A percentile compares a stretch with the other conserved stretches of the same genome.
phyloP scores from a whole-genome alignment of 2,329 filamentous ascomycete species.

The Colletotrichum navitas region DNA sequence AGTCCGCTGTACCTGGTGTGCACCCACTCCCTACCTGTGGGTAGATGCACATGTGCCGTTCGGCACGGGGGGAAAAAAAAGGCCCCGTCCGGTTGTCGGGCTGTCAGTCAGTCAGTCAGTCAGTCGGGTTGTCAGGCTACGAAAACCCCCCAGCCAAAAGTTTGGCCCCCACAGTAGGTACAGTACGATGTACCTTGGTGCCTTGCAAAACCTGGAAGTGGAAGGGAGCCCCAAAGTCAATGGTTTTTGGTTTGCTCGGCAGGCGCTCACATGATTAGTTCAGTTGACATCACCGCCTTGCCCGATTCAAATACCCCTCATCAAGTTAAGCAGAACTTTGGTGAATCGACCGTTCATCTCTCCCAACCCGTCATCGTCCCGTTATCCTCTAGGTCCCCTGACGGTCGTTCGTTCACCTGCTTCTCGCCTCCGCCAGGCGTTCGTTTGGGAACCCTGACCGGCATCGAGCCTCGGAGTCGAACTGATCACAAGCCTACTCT shows the following conservation, averaged over 20 bases:
- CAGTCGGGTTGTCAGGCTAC: background rate
- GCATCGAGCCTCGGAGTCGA: constrained; percentile 1
- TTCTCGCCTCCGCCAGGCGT: constrained; percentile 15
- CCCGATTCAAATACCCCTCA: constrained; percentile 2
- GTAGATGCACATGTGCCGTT: too few species aligned
- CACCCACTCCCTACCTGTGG: too few species aligned
- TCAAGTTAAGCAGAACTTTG: background rate
- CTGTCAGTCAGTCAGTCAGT: too few species aligned
- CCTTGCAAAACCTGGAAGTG: constrained; percentile 1
- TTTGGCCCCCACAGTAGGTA: constrained; percentile 14
- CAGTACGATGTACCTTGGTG: background rate
- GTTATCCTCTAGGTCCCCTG: constrained; percentile 11
- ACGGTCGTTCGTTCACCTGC: background rate
- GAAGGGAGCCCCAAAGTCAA: background rate
- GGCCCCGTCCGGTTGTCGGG: background rate
- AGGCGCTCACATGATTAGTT: constrained; percentile 18
- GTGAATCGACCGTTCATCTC: background rate
- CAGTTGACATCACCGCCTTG: constrained; percentile 1
- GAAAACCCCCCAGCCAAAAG: background rate
- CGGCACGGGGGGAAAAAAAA: background rate
- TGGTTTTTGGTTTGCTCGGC: background rate
- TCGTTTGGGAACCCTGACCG: constrained; percentile 7
- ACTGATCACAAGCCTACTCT: background rate
- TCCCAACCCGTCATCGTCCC: constrained; percentile 8
- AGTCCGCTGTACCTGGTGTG: too few species aligned